Conservation (phyloP, 2,329 filamentous ascomycete species). For the Alternaria gaisen region DNA sequence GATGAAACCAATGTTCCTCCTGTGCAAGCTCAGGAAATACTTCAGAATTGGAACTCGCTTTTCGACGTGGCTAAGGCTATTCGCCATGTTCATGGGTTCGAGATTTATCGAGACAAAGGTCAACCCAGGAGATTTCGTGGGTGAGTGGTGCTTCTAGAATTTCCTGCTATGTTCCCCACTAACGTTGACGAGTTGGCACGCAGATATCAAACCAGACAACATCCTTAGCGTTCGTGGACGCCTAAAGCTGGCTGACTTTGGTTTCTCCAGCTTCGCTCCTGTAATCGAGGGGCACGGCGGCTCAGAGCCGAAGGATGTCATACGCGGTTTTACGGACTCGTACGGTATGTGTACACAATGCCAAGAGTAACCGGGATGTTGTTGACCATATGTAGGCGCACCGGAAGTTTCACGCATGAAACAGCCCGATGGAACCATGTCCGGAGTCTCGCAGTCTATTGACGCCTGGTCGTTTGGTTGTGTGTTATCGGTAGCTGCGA, state of each 20-base stretch:
- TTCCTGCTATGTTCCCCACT: too few species aligned
- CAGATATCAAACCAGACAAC: constrained; percentile 57
- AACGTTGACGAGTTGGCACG: constrained; percentile 48
- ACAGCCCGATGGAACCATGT: constrained; percentile 3
- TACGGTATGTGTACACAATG: too few species aligned
- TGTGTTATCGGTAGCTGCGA: constrained; percentile 52
- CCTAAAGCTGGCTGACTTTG: constrained; percentile 53
- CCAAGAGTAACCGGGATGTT: too few species aligned
- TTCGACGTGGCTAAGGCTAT: constrained; percentile 45
- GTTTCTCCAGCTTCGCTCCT: constrained; percentile 41
- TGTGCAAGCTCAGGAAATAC: constrained; percentile 34
- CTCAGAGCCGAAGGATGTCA: too few species aligned
- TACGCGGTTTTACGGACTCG: too few species aligned
- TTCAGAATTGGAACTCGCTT: constrained; percentile 43
- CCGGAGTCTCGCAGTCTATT: constrained; percentile 36
- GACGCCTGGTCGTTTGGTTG: constrained; percentile 55
- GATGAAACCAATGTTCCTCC: constrained; percentile 38
- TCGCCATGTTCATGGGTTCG: constrained; percentile 33
- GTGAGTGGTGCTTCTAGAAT: too few species aligned
- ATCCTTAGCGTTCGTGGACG: constrained; percentile 49
- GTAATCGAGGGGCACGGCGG: constrained; percentile 7
- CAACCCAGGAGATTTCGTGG: background rate
- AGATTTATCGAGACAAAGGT: background rate
- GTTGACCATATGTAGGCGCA: constrained; percentile 4
- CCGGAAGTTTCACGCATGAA: constrained; percentile 24